A percentile compares a stretch with the other conserved stretches of the same genome.
Conservation (phyloP, 345 rosid species). For the Salix dunnii region DNA sequence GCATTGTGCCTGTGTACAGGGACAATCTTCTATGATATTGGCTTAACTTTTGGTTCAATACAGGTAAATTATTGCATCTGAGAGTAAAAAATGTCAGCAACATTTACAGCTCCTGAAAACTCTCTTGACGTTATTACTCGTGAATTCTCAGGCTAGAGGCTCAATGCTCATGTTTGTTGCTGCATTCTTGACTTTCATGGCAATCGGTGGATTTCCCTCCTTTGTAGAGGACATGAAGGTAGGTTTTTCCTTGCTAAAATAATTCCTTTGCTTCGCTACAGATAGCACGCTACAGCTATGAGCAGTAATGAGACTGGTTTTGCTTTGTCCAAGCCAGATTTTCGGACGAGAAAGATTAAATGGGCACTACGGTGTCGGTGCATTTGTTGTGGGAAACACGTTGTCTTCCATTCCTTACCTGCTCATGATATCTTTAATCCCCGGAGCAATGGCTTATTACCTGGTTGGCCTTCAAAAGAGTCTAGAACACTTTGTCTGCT, state of each 20-base stretch:
- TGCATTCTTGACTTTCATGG: slow-evolving; percentile 49
- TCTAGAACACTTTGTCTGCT: slow-evolving; percentile 34
- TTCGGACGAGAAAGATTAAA: slow-evolving; percentile 52
- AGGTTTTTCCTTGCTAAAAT: neutral
- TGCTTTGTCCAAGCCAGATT: slow-evolving; percentile 16
- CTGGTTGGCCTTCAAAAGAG: slow-evolving; percentile 37
- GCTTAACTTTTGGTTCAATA: slow-evolving; percentile 45
- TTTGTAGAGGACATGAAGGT: slow-evolving; percentile 50
- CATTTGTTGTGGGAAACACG: slow-evolving; percentile 49
- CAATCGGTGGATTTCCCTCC: slow-evolving; percentile 57
- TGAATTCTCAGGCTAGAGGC: slow-evolving; percentile 40
- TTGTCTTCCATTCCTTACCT: slow-evolving; percentile 44
- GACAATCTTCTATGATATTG: slow-evolving; percentile 38
- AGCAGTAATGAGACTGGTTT: neutral
- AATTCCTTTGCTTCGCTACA: neutral
- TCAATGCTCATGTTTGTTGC: slow-evolving; percentile 46
- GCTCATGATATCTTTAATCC: slow-evolving; percentile 36
- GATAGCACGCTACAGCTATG: neutral
- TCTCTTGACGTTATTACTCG: too few species aligned
- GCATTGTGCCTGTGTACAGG: slow-evolving; percentile 50
- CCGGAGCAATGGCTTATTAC: slow-evolving; percentile 44
- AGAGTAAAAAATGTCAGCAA: neutral
- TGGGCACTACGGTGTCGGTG: slow-evolving; percentile 50
- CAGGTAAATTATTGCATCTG: slow-evolving; percentile 33
- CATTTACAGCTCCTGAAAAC: neutral